A percentile compares a stretch with the other conserved stretches of the same genome.
phyloP scores from a whole-genome alignment of 2,329 filamentous ascomycete genomes.

The Botryotinia globosa region DNA sequence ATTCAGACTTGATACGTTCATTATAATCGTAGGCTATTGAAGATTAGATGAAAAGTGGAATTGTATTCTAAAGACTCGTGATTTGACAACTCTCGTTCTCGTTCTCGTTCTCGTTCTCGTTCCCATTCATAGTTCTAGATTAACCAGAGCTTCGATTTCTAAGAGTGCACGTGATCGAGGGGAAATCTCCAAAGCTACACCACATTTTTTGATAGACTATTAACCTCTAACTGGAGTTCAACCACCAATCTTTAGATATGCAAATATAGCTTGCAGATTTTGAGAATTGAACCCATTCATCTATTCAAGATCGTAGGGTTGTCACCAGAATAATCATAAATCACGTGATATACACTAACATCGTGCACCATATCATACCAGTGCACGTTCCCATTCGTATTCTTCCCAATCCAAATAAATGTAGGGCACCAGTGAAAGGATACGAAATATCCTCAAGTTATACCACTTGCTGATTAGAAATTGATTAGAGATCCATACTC shows the following conservation, averaged over 20 bases:
- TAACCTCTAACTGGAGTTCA: background rate
- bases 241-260: background rate
- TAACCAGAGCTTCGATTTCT: background rate
- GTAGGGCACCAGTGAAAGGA: background rate
- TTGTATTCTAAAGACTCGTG: background rate
- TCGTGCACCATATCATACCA: background rate
- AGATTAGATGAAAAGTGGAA: background rate
- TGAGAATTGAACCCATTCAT: background rate
- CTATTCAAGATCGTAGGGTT: background rate
- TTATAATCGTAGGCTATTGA: background rate
- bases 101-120: too few species aligned
- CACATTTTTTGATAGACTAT: background rate
- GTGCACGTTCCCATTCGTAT: background rate
- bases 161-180: background rate
- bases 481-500: background rate
- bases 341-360: background rate
- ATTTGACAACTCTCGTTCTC: background rate
- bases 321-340: accelerated
- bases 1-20: background rate
- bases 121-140: background rate
- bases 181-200: background rate
- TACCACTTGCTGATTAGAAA: background rate
- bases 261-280: background rate
- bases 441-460: background rate
- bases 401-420: background rate